Conservation (phyloP, 1,139 yeast genomes). For the Hemisphaericaspora xylofermentans region DNA sequence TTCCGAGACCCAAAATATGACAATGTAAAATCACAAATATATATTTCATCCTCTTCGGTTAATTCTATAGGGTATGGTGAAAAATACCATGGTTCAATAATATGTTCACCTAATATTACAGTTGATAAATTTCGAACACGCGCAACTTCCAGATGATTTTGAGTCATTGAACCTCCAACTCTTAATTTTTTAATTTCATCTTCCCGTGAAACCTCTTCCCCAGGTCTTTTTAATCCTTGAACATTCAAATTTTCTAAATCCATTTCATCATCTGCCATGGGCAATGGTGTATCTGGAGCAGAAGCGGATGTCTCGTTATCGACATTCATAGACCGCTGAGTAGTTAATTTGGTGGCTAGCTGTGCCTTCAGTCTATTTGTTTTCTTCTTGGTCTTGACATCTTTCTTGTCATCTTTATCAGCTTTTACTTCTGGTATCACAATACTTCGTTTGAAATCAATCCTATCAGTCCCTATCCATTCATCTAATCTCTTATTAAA, state of each 20-base stretch:
- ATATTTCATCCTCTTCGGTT: conserved; percentile 86
- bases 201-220: conserved; percentile 75
- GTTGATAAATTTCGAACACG: conserved; percentile 80
- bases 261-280: conserved; percentile 61
- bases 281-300: conserved; percentile 19
- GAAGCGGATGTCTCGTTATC: conserved; percentile 6
- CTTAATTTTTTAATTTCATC: conserved; percentile 91
- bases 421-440: conserved; percentile 68
- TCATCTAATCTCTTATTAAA: conserved; percentile 90
- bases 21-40: conserved; percentile 87
- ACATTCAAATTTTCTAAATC: conserved; percentile 85
- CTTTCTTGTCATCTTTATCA: conserved; percentile 35
- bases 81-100: conserved; percentile 98
- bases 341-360: conserved; percentile 18
- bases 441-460: conserved; percentile 68
- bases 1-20: conserved; percentile 85
- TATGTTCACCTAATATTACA: conserved; percentile 83
- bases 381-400: conserved; percentile 25
- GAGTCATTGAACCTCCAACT: conserved; percentile 96
- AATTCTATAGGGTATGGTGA: conserved; percentile 95
- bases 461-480: conserved; percentile 75
- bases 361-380: conserved; percentile 16
- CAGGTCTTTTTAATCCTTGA: conserved; percentile 67
- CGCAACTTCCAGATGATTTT: conserved; percentile 83
- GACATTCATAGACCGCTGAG: conserved; percentile 15